Evolutionary conservation across 2,329 filamentous ascomycete genomes (phyloP).

Genomic region (Fusarium acutatum): DNA sequence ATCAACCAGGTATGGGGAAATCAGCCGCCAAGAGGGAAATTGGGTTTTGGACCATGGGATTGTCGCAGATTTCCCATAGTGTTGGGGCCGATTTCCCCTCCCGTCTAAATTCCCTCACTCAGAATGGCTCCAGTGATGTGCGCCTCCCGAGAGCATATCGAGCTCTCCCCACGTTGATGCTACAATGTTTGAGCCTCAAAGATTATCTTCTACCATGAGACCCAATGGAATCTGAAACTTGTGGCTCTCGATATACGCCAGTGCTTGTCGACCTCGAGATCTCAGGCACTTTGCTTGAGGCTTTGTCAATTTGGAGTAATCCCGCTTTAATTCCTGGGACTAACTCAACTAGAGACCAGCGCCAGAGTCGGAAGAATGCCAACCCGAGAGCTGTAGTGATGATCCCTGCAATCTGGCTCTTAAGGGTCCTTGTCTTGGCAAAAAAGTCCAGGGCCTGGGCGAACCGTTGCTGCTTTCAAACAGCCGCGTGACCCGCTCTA

Average conservation of each 20-base stretch:
- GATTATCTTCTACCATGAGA: neutral
- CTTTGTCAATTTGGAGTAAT: slow-evolving; percentile 7
- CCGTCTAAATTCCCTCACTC: slow-evolving; percentile 5
- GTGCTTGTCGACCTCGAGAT: slow-evolving; percentile 10
- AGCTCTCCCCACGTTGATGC: slow-evolving; percentile 21
- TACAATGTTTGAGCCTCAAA: slow-evolving; percentile 28
- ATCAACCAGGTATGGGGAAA: slow-evolving; percentile 24
- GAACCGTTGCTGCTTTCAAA: slow-evolving; percentile 27
- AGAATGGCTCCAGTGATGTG: slow-evolving; percentile 13
- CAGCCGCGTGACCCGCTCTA: slow-evolving; percentile 31
- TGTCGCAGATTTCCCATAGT: slow-evolving; percentile 29
- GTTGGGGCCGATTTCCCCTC: neutral
- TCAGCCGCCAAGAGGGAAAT: slow-evolving; percentile 17
- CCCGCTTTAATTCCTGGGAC: neutral
- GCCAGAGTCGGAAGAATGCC: slow-evolving; percentile 23
- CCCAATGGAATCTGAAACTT: neutral
- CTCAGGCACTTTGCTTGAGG: neutral
- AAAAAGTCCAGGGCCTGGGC: neutral
- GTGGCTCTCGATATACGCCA: slow-evolving; percentile 24
- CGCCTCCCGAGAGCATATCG: slow-evolving; percentile 30
- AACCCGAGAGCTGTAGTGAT: slow-evolving; percentile 10
- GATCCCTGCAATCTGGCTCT: slow-evolving; percentile 12
- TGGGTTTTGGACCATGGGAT: slow-evolving; percentile 25
- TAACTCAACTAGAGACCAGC: neutral
- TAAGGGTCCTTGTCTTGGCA: slow-evolving; percentile 12